Evolutionary conservation across 2,329 filamentous ascomycete species (phyloP).

Genomic region (Aureobasidium musti): DNA sequence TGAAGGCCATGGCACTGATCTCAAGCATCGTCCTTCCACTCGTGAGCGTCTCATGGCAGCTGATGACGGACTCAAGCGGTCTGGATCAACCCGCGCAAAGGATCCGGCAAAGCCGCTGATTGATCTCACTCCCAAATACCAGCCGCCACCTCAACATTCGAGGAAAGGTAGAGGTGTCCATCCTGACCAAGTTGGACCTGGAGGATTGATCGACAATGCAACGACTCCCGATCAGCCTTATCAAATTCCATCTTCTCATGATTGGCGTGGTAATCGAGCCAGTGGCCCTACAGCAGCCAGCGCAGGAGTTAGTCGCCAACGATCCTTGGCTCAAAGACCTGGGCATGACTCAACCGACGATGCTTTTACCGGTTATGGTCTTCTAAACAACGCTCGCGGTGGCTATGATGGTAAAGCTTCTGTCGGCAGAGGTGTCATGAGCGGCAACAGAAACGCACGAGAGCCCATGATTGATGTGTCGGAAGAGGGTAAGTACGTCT

Average conservation of each 20-base stretch:
- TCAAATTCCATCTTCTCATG: conserved; percentile 45
- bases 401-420: conserved; percentile 44
- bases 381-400: conserved; percentile 44
- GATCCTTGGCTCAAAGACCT: conserved; percentile 5
- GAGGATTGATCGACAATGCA: conserved; percentile 50
- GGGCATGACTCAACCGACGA: conserved; percentile 30
- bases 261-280: conserved; percentile 47
- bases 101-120: conserved; percentile 62
- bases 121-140: conserved; percentile 66
- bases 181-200: conserved; percentile 39
- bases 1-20: conserved; percentile 10
- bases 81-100: conserved; percentile 45
- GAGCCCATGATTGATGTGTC: conserved; percentile 51
- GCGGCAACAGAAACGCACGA: conserved; percentile 46
- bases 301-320: background rate
- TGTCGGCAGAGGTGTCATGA: conserved; percentile 49
- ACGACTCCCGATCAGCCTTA: conserved; percentile 49
- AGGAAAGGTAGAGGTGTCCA: conserved; percentile 55
- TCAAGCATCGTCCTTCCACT: conserved; percentile 27
- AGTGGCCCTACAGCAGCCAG: conserved; percentile 1
- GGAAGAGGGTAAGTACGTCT: conserved; percentile 47
- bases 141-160: conserved; percentile 62
- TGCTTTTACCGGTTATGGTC: conserved; percentile 48
- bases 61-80: conserved; percentile 45
- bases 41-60: conserved; percentile 25